A percentile compares a stretch with the other conserved stretches of the same genome.
Evolutionary conservation across 2,329 filamentous ascomycete genomes (phyloP).

Genomic region (Fusarium equiseti): DNA sequence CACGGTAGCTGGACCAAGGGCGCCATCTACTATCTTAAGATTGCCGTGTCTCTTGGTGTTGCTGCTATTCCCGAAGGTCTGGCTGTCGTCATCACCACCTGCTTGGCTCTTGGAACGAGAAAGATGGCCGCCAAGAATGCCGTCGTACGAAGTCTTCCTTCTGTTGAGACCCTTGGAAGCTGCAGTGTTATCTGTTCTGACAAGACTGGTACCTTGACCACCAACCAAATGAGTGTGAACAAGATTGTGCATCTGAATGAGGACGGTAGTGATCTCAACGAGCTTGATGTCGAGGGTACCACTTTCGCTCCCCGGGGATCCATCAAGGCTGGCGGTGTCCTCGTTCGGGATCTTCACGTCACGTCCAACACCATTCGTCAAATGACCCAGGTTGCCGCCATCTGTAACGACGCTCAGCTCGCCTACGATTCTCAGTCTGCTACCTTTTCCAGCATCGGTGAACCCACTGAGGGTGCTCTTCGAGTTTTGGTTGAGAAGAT

Average conservation of each 20-base stretch:
- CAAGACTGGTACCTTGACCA: slow-evolving; percentile 98
- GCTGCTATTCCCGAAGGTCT: slow-evolving; percentile 98
- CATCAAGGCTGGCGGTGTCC: slow-evolving; percentile 76
- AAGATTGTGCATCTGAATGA: slow-evolving; percentile 88
- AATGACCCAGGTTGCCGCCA: slow-evolving; percentile 76
- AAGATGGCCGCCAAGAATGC: slow-evolving; percentile 99
- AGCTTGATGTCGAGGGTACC: slow-evolving; percentile 90
- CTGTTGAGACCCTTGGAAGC: slow-evolving; percentile 96
- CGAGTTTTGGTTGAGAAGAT: slow-evolving; percentile 94
- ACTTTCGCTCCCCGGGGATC: slow-evolving; percentile 88
- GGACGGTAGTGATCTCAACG: slow-evolving; percentile 79
- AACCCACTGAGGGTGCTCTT: slow-evolving; percentile 94
- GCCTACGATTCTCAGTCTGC: slow-evolving; percentile 82
- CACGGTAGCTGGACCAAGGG: slow-evolving; percentile 96
- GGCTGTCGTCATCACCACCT: slow-evolving; percentile 98
- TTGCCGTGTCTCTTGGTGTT: slow-evolving; percentile 96
- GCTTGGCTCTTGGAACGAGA: slow-evolving; percentile 91
- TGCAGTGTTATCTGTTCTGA: slow-evolving; percentile 99
- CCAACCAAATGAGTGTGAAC: slow-evolving; percentile 99
- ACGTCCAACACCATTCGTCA: slow-evolving; percentile 83
- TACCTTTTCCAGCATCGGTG: slow-evolving; percentile 85
- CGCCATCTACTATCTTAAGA: slow-evolving; percentile 99
- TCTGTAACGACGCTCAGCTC: slow-evolving; percentile 91
- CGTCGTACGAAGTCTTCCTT: slow-evolving; percentile 94
- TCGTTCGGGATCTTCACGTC: slow-evolving; percentile 74